A percentile compares a stretch with the other conserved stretches of the same genome.
Evolutionary conservation across 768 basidiomycete species (phyloP).

Genomic region (Cystobasidium ongulense): DNA sequence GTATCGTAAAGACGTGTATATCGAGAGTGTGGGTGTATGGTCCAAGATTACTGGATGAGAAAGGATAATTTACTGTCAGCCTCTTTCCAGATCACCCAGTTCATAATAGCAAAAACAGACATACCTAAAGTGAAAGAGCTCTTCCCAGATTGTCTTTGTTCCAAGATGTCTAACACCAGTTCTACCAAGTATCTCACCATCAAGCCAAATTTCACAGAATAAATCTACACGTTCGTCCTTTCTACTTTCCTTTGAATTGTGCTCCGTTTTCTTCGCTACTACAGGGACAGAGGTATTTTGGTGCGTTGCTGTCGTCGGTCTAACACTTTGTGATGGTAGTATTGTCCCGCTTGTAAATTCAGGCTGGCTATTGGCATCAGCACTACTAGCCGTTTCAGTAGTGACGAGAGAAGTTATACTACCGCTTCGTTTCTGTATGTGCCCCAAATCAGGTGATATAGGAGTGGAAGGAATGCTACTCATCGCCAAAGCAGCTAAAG

Average conservation of each 20-base stretch:
- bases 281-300: background rate
- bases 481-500: background rate
- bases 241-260: constrained; percentile 14
- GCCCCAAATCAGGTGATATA: background rate
- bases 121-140: constrained; percentile 57
- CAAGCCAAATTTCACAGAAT: constrained; percentile 61
- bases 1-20: constrained; percentile 52
- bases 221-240: constrained; percentile 57
- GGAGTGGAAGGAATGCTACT: background rate
- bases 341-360: constrained; percentile 44
- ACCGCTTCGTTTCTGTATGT: background rate
- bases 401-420: background rate
- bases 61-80: background rate
- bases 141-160: constrained; percentile 71
- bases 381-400: background rate
- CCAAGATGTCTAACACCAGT: constrained; percentile 60
- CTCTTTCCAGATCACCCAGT: background rate
- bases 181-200: constrained; percentile 63
- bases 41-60: constrained; percentile 60
- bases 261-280: background rate
- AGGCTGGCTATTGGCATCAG: background rate
- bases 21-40: constrained; percentile 62
- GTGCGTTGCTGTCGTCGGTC: constrained; percentile 10
- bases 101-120: background rate
- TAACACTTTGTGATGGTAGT: background rate